Evolutionary conservation across 1,139 yeast species (phyloP), one percentile per base, ranked within the genome.

Genomic region (Meyerozyma smithsonii): DNA sequence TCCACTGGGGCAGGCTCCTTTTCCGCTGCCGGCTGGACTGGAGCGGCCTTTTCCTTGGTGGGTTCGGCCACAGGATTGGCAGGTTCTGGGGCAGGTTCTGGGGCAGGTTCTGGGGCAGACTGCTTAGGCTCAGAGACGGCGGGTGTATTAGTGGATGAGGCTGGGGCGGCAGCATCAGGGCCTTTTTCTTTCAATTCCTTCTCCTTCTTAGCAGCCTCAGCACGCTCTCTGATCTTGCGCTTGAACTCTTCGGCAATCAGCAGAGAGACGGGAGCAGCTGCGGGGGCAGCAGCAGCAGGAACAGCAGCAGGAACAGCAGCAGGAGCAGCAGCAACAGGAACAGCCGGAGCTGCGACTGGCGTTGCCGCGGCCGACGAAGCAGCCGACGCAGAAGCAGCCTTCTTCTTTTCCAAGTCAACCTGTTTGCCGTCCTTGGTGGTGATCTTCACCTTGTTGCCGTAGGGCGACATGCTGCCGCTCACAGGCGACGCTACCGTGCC

Each of bases 361-460:
- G 30, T 26, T 15, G 12, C 30, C 10, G 30, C 8, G 3, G 30
- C 32, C 11, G 24, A 19, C 5, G 47, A 44, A 8, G 48, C 41
- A n/a, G 35, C 42, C 3, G 46, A 39, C 16, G 42, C 46, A 5
- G 51, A 42, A n/a, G 43, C 47, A 51, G 58, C 63, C 53, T 65
- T 68, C 55, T 66, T 67, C 37, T 67, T 74, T 41, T 70, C 75
- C 46, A 69, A 67, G 47, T 70, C 73, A 39, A 70, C 64, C 36
- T 62, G 70, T 45, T 64, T 69, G n/a, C 77, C 77, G 38, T 69
- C 74, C 49, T 66, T 69, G 43, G 69, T 72, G 39, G 76, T 69
- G 45, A 71, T 61, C 47, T 62, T 69, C 23, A 69, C 58, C 46
- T 57, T 58, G 21, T 18, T 18, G 8, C 21, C 21, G 12, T 30